Evolutionary conservation across 768 basidiomycete species (phyloP).

Genomic region (Dacryopinax primogenitus): DNA sequence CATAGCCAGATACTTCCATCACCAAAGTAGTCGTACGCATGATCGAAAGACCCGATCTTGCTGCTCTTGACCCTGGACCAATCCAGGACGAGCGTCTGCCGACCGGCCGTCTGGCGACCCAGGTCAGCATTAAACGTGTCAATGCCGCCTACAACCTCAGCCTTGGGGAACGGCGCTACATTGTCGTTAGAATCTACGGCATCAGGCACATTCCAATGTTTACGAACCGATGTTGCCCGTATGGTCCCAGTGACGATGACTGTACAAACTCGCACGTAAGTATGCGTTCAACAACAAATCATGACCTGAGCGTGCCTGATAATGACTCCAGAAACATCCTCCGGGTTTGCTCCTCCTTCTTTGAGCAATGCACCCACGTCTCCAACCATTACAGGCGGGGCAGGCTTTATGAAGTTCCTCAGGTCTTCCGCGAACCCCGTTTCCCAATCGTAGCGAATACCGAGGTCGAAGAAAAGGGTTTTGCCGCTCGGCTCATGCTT

Average conservation of each 20-base stretch:
- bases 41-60: conserved; percentile 13
- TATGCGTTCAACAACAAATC: not conserved
- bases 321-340: not conserved
- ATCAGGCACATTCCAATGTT: too few species aligned
- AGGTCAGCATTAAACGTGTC: not conserved
- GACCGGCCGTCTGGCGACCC: not conserved
- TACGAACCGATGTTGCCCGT: not conserved
- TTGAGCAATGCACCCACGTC: not conserved
- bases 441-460: not conserved
- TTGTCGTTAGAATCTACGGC: not conserved
- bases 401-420: not conserved
- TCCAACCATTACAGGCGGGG: not conserved
- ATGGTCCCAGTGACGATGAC: conserved; percentile 8
- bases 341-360: not conserved
- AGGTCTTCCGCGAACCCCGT: not conserved
- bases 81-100: conserved; percentile 2
- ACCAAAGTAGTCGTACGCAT: conserved; percentile 14
- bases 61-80: not conserved
- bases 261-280: not conserved
- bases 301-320: not conserved
- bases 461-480: not conserved
- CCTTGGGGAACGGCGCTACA: not conserved
- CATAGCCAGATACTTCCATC: conserved; percentile 14
- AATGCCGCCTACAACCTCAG: conserved; percentile 4
- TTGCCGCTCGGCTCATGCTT: conserved; percentile 1